Percentiles rank a stretch among this genome's conserved stretches.
Conservation (phyloP, 768 basidiomycete species). For the Cystoderma amianthinum region DNA sequence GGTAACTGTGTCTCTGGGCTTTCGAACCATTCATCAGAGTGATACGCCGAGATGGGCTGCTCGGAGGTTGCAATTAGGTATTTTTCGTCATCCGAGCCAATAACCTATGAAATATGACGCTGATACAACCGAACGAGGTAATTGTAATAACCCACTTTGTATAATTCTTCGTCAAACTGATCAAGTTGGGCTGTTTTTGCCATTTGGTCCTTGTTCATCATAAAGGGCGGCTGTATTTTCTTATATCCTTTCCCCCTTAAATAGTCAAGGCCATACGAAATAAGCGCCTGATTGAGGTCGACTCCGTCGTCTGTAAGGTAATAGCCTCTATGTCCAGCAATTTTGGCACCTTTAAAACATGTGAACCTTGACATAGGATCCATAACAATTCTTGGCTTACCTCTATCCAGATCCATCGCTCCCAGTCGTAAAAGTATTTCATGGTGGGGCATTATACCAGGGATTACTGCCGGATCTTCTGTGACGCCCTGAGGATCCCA, state of each 20-base stretch:
- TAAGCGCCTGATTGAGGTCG: constrained; percentile 94
- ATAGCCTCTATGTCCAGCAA: constrained; percentile 93
- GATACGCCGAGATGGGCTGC: constrained; percentile 95
- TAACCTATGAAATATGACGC: constrained; percentile 42
- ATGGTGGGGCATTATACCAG: constrained; percentile 91
- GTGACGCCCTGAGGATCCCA: constrained; percentile 83
- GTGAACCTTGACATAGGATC: not conserved
- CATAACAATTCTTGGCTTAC: constrained; percentile 37
- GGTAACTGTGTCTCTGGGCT: constrained; percentile 90
- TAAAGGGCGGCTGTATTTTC: constrained; percentile 95
- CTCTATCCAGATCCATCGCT: constrained; percentile 95
- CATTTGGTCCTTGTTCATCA: constrained; percentile 99
- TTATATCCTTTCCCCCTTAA: constrained; percentile 77
- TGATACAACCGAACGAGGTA: not conserved
- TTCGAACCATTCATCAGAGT: constrained; percentile 98
- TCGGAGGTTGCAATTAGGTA: constrained; percentile 99
- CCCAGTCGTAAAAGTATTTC: constrained; percentile 92
- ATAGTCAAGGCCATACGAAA: constrained; percentile 93
- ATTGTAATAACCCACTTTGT: constrained; percentile 62
- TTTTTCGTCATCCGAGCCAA: constrained; percentile 89
- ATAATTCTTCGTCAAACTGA: constrained; percentile 97
- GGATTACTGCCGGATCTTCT: constrained; percentile 63
- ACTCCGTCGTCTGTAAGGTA: constrained; percentile 94
- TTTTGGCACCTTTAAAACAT: constrained; percentile 63
- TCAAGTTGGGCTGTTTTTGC: constrained; percentile 95